These are phyloP conservation scores for Paracorniculantispora psalliotae DNA, from an alignment of 2,329 filamentous ascomycete species.

Conservation along the genomic window DNA sequence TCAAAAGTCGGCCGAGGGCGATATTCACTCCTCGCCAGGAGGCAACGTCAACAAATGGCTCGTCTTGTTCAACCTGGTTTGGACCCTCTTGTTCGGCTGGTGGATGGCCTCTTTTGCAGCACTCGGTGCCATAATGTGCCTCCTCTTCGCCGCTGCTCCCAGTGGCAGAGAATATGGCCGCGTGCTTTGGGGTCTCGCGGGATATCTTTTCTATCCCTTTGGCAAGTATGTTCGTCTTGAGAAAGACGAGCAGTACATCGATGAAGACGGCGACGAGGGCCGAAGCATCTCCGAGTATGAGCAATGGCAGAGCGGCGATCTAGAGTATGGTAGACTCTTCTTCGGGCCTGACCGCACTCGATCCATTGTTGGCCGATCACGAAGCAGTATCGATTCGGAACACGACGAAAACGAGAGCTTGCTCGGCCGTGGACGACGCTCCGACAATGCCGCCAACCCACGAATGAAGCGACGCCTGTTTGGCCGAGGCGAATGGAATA, in stretches of 20 bases:
- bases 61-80: conserved; percentile 80
- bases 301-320: conserved; percentile 95
- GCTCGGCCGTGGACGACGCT: conserved; percentile 57
- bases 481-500: conserved; percentile 91
- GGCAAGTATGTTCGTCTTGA: conserved; percentile 92
- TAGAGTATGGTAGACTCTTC: conserved; percentile 92
- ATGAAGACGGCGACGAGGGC: conserved; percentile 93
- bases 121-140: conserved; percentile 70
- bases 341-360: conserved; percentile 78
- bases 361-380: conserved; percentile 78
- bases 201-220: conserved; percentile 92
- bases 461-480: conserved; percentile 78
- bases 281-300: conserved; percentile 98
- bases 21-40: conserved; percentile 93
- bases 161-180: conserved; percentile 82
- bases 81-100: conserved; percentile 92
- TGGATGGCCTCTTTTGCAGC: conserved; percentile 81
- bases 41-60: conserved; percentile 80
- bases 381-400: conserved; percentile 81
- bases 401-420: conserved; percentile 85
- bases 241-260: conserved; percentile 87
- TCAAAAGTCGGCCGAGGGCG: conserved; percentile 90
- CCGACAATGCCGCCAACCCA: conserved; percentile 37
- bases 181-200: conserved; percentile 76
- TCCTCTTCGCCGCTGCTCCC: conserved; percentile 70